Percentiles rank a stretch among this genome's conserved stretches.
Conservation (phyloP, 2,329 filamentous ascomycete genomes). For the Bipolaris victoriae region DNA sequence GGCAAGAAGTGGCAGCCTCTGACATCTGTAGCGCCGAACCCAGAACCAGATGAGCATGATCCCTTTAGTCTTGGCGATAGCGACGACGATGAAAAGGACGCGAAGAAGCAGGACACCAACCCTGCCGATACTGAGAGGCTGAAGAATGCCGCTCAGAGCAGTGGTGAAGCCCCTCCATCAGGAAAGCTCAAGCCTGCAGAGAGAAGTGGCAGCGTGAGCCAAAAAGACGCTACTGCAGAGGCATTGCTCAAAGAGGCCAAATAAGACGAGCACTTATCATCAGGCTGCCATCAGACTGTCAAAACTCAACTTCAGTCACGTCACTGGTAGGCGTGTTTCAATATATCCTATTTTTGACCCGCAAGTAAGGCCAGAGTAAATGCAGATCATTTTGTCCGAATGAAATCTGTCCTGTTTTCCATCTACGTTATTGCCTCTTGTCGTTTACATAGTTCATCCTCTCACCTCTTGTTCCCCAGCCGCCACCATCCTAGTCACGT, state of each 20-base stretch:
- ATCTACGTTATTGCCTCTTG: background rate
- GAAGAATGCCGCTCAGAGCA: constrained; percentile 56
- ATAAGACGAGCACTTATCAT: constrained; percentile 14
- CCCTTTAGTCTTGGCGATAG: constrained; percentile 96
- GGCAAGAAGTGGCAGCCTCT: constrained; percentile 99
- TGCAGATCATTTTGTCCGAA: background rate
- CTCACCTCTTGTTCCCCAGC: background rate
- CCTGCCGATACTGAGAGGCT: constrained; percentile 59
- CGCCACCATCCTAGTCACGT: background rate
- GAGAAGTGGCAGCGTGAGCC: constrained; percentile 51
- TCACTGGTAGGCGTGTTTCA: background rate
- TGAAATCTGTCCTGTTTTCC: background rate
- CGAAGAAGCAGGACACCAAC: constrained; percentile 67
- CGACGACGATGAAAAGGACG: constrained; percentile 78
- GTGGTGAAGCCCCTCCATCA: constrained; percentile 36
- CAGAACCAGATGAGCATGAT: constrained; percentile 83
- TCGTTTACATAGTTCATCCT: background rate
- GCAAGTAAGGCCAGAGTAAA: background rate
- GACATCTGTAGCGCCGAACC: constrained; percentile 81
- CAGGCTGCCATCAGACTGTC: background rate
- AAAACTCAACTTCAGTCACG: background rate
- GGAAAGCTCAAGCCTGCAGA: constrained; percentile 48
- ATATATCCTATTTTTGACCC: background rate
- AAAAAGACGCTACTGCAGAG: constrained; percentile 55
- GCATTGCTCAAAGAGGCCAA: constrained; percentile 52